Conservation (phyloP, 139 green algal species). For the Chlamydomonas sp. region DNA sequence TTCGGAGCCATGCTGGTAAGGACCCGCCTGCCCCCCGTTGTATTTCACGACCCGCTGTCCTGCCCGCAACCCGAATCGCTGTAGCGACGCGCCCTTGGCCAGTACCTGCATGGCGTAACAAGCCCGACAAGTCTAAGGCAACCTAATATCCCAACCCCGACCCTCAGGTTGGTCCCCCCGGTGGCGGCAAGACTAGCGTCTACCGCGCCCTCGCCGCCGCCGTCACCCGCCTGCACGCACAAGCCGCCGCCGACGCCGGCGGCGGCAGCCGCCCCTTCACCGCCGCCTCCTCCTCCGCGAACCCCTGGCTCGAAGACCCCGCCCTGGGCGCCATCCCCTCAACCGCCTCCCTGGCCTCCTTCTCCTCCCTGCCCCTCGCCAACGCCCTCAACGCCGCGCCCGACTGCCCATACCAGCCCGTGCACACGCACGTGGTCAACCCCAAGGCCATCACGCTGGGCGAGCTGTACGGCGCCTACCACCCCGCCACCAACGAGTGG, state of each 20-base stretch:
- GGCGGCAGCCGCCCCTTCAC: not conserved
- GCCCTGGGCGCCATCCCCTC: too few relatives aligned
- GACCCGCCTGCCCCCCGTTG: too few relatives aligned
- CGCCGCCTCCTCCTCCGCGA: not conserved
- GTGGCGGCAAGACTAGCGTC: conserved; percentile 77
- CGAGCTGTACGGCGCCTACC: conserved; percentile 88
- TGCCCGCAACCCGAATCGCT: too few relatives aligned
- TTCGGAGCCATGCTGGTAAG: conserved; percentile 87
- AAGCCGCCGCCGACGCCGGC: not conserved
- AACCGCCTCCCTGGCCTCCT: too few relatives aligned
- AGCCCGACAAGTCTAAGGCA: not conserved
- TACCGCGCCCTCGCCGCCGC: conserved; percentile 66
- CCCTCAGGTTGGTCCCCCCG: conserved; percentile 61
- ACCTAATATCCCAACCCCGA: not conserved
- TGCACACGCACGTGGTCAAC: conserved; percentile 76
- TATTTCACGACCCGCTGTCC: too few relatives aligned
- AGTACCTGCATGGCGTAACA: too few relatives aligned
- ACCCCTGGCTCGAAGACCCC: too few relatives aligned
- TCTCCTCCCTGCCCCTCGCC: not conserved
- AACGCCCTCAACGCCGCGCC: not conserved
- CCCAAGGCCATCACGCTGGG: conserved; percentile 86
- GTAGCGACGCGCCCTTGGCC: not conserved
- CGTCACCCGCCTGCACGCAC: conserved; percentile 48
- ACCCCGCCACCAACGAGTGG: conserved; percentile 85
- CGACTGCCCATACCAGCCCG: not conserved